Evolutionary conservation across 345 rosid species (phyloP), one percentile per base, ranked within the genome.

Genomic region (Linum usitatissimum): DNA sequence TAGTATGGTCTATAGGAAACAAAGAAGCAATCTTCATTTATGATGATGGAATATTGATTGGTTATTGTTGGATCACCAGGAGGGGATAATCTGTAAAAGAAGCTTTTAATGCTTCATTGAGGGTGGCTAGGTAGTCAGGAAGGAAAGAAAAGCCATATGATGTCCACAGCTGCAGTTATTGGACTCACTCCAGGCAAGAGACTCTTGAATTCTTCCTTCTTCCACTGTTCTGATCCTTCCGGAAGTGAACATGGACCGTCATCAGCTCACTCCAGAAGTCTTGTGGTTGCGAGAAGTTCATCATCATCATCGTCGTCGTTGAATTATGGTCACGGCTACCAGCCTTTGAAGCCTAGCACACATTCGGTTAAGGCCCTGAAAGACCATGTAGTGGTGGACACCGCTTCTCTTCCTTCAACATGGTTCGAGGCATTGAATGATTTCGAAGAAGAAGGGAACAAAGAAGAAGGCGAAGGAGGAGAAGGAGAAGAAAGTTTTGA

Each of bases 181-280:
- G 98, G 98, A 63, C 83, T 92, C 61, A 81, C 78, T 39, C 53
- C 89, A 10, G 95, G 93, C 42, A 85, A 92, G 74, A 84, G 96
- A 71, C 78, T 84, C 57, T 75, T 86, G 79, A 80, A 81, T 65
- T 86, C 94, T 45, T 83, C 95, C 30, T 82, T 79, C 64, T 83
- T 70, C 61, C 75, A 73, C 14, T 55, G 30, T 61, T 83, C 87
- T 53, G 88, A 82, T 61, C 68, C 73, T 49, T 68, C 81, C 0
- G 91, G n/a, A 85, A 81, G 75, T 73, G 88, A 85, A 60, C 70
- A 77, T 40, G 86, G 84, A 53, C 40, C 63, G 38, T 66, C 78
- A 42, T 66, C 4, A 34, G 38, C 78, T 54, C 71, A 77, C 42
- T 71, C 65, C 3, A 87, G 74, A 73, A 71, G 36, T 63, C 69